Base-by-base conservation (phyloP, 495 filamentous ascomycete species). In the Antarctomyces pellizariae region DNA sequence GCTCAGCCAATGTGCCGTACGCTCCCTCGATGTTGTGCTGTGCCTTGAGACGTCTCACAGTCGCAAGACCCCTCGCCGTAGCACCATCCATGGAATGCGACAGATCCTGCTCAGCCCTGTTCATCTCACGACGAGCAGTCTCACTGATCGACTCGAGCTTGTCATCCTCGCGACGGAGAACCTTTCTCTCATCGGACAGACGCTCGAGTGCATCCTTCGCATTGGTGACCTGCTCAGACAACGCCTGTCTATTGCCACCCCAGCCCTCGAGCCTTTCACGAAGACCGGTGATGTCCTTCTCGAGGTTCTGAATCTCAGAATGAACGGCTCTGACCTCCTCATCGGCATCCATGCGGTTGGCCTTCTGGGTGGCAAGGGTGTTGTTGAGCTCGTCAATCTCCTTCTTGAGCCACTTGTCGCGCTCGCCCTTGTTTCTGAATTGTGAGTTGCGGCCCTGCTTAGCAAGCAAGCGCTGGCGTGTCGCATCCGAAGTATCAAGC, bases 391-490 rank as follows among this genome's bases (percentile, higher is more conserved):
- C 74, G 22, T 76, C 59, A 36, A 95, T 71, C 43, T 92, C 71
- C 23, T 65, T 62, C 26, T 69, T 65, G 11, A 99, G 55, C 58
- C 62, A 92, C 20, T 64, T 64, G 42, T 99, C 89, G 2, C 86
- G 70, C 39, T 93, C 79, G 2, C 61, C 64, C 48, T 90, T 91
- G 41, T 62, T 84, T 41, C 64, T 74, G 51, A 90, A 95, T 30
- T 76, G 73, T 16, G 71, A 68, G 42, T 74, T 79, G n/a, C 83
- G 70, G 20, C 78, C 76, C 48, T 95, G 89, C 47, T 99, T 99
- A 25, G 75, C 78, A 38, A 92, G 82, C 9, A 99, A 57, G 14
- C 83, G 69, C 37, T 75, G 72, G 21, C 79, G 57, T 1, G 58
- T 62, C 5, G 68, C 70, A 43, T 86, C 75, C 3, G 77, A 77